Percentiles rank a stretch among this genome's conserved stretches.
phyloP scores from a whole-genome alignment of 2,329 filamentous ascomycete genomes.

The Pseudomassariella vexata region DNA sequence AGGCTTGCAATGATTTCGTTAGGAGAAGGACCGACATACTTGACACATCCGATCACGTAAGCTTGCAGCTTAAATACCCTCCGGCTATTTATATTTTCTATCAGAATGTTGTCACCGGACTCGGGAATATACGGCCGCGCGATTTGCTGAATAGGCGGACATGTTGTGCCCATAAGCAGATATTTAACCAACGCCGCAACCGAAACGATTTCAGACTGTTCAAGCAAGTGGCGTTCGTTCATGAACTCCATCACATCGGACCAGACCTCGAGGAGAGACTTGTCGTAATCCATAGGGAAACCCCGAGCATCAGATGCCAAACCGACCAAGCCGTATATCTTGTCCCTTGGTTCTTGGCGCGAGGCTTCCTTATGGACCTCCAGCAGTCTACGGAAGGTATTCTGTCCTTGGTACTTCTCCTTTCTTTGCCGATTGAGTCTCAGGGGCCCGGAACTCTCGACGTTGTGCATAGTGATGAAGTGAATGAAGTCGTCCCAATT shows the following conservation, averaged over 20 bases:
- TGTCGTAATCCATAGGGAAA: slow-evolving; percentile 22
- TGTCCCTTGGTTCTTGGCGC: slow-evolving; percentile 22
- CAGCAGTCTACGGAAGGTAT: slow-evolving; percentile 16
- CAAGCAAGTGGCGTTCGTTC: slow-evolving; percentile 6
- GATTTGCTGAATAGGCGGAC: slow-evolving; percentile 3
- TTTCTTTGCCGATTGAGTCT: slow-evolving; percentile 12
- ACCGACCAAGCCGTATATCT: slow-evolving; percentile 23
- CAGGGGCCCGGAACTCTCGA: slow-evolving; percentile 8
- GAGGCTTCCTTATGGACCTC: slow-evolving; percentile 14
- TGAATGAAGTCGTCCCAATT: slow-evolving; percentile 13
- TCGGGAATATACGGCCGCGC: slow-evolving; percentile 3
- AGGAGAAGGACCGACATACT: slow-evolving; percentile 5
- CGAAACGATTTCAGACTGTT: slow-evolving; percentile 2
- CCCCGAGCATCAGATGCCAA: slow-evolving; percentile 17
- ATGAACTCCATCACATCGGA: slow-evolving; percentile 19
- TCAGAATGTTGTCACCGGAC: background rate
- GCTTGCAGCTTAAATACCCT: slow-evolving; percentile 3
- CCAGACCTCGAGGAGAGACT: slow-evolving; percentile 19
- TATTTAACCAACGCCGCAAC: slow-evolving; percentile 6
- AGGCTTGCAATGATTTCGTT: background rate
- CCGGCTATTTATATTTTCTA: background rate
- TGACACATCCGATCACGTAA: slow-evolving; percentile 5
- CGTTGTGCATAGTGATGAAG: slow-evolving; percentile 9
- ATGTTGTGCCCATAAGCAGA: slow-evolving; percentile 4
- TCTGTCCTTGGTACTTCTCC: slow-evolving; percentile 7